These are phyloP conservation scores for Citeromyces siamensis DNA, from an alignment of 1,139 yeast genomes.

Conservation along the genomic window DNA sequence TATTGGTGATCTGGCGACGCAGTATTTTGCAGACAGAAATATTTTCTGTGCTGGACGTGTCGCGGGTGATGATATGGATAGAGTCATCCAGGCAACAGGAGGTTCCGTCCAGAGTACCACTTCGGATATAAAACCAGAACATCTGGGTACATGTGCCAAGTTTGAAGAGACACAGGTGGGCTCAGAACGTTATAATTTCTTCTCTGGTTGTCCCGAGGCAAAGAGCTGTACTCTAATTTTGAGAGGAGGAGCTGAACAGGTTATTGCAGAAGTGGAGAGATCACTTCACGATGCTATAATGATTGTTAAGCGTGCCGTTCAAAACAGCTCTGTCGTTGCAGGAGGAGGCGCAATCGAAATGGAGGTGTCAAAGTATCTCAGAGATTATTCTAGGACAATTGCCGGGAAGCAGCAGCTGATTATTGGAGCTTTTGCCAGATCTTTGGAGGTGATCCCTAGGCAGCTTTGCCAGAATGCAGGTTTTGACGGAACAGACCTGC, in stretches of 20 bases:
- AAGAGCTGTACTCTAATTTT: slow-evolving; percentile 87
- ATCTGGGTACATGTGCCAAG: slow-evolving; percentile 73
- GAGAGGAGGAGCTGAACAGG: slow-evolving; percentile 98
- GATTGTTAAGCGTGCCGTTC: slow-evolving; percentile 94
- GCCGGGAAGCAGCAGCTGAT: slow-evolving; percentile 95
- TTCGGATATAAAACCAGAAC: slow-evolving; percentile 56
- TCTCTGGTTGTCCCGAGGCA: slow-evolving; percentile 86
- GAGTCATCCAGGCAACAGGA: slow-evolving; percentile 92
- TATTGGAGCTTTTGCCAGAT: slow-evolving; percentile 86
- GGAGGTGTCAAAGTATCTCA: slow-evolving; percentile 82
- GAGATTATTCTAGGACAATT: slow-evolving; percentile 78
- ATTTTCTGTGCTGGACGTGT: slow-evolving; percentile 98
- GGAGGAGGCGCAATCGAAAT: slow-evolving; percentile 99
- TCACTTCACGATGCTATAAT: slow-evolving; percentile 96
- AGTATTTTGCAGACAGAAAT: slow-evolving; percentile 90
- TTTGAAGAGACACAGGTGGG: slow-evolving; percentile 97
- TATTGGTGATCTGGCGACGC: slow-evolving; percentile 97
- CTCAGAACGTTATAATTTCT: slow-evolving; percentile 85
- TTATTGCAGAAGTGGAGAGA: slow-evolving; percentile 95
- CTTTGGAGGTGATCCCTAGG: slow-evolving; percentile 92
- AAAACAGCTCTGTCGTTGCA: slow-evolving; percentile 80
- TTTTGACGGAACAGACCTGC: slow-evolving; percentile 85
- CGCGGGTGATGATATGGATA: slow-evolving; percentile 74
- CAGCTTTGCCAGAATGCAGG: slow-evolving; percentile 98
- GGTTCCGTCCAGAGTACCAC: slow-evolving; percentile 86